A percentile compares a stretch with the other conserved stretches of the same genome.
phyloP scores from a whole-genome alignment of 2,329 filamentous ascomycete genomes.

The Cercospora brassicicola region DNA sequence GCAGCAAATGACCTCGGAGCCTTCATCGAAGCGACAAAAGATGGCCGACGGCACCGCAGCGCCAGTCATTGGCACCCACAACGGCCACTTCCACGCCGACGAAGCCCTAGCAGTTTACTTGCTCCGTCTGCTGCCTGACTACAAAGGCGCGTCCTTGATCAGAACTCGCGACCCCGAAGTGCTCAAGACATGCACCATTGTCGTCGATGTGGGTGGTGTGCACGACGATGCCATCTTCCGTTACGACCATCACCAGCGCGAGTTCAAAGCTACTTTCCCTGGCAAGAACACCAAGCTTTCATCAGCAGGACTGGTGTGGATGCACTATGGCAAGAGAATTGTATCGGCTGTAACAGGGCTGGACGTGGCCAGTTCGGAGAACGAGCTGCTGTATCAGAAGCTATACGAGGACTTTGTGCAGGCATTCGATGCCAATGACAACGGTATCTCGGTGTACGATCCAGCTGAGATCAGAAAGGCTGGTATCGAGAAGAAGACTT shows the following conservation, averaged over 20 bases:
- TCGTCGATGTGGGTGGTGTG: conserved; percentile 95
- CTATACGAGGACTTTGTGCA: conserved; percentile 92
- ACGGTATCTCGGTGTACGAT: conserved; percentile 84
- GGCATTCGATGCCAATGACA: conserved; percentile 96
- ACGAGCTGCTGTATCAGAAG: conserved; percentile 78
- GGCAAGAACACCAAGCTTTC: conserved; percentile 83
- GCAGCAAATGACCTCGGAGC: conserved; percentile 29
- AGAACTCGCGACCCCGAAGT: conserved; percentile 82
- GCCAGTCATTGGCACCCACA: conserved; percentile 83
- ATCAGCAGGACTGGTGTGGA: conserved; percentile 88
- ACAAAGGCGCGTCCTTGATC: conserved; percentile 70
- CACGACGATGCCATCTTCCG: conserved; percentile 76
- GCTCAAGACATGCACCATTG: conserved; percentile 82
- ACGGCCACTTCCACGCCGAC: conserved; percentile 97
- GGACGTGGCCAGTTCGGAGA: conserved; percentile 63
- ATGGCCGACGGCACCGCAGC: conserved; percentile 52
- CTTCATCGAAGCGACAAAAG: conserved; percentile 75
- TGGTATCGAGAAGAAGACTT: conserved; percentile 78
- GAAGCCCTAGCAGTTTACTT: conserved; percentile 96
- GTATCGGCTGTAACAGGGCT: conserved; percentile 67
- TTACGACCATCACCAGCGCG: conserved; percentile 97
- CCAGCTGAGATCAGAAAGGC: conserved; percentile 66
- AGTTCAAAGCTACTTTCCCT: conserved; percentile 83
- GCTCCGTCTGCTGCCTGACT: conserved; percentile 82
- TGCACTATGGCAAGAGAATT: conserved; percentile 88